Percentiles rank a stretch among this genome's conserved stretches.
Conservation (phyloP, 2,329 filamentous ascomycete genomes). For the Hyphodiscus sp. region DNA sequence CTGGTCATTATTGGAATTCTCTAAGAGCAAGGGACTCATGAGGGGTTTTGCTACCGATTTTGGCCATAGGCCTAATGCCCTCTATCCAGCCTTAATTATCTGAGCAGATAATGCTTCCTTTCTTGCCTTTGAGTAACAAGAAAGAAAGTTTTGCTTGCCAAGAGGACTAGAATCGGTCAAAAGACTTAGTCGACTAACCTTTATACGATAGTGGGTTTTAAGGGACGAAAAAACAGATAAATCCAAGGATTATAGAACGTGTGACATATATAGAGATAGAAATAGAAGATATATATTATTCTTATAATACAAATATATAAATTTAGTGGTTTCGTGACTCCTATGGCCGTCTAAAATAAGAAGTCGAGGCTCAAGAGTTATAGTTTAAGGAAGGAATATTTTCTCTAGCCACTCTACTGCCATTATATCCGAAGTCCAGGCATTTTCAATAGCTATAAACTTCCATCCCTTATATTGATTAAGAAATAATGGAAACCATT, state of each 20-base stretch:
- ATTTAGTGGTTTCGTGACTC: constrained; percentile 2
- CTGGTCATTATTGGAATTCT: too few relatives aligned
- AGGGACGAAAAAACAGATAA: neutral
- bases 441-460: constrained; percentile 6
- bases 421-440: constrained; percentile 4
- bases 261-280: neutral
- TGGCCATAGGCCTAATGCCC: neutral
- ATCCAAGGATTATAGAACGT: constrained; percentile 1
- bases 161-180: constrained; percentile 1
- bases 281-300: neutral
- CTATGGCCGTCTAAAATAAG: constrained; percentile 5
- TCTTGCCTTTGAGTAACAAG: neutral
- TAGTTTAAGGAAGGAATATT: neutral
- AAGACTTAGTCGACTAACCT: neutral
- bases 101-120: neutral
- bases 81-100: constrained; percentile 1
- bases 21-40: neutral
- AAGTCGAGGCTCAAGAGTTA: neutral
- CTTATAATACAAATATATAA: neutral
- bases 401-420: constrained; percentile 8
- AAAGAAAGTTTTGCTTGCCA: constrained; percentile 1
- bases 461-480: neutral
- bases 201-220: neutral
- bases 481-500: constrained; percentile 2
- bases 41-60: neutral